Evolutionary conservation across 176 grass and related monocot species (phyloP), one percentile per base, ranked within the genome.

Genomic region (Triticum timopheevii): DNA sequence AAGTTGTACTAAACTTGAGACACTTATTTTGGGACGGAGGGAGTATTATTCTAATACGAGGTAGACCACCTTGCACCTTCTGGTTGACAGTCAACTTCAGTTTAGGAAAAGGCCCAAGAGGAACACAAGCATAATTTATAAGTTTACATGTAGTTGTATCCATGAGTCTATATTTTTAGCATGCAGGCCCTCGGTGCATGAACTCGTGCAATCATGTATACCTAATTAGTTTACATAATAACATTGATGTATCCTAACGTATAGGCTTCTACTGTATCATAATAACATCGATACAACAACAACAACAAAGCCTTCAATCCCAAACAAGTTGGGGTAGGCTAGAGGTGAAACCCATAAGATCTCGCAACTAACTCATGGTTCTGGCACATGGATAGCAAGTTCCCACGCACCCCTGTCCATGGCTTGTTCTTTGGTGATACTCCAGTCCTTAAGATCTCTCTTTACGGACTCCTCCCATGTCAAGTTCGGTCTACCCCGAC

Each of bases 91-190:
- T 56, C 44, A 69, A 82, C 65, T 82, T 54, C 56, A 22, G 56
- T 59, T n/a, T 76, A 58, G 28, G 16, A 70, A 49, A 69, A 35
- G 68, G 30, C 19, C 68, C 49, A 69, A 70, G 30, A 50, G 45
- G 28, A 69, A 36, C 45, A 70, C 44, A 10, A 58, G 31, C 67
- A 19, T 72, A 54, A 31, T 83, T 28, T 49, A 49, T 13, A 75
- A 75, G 72, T 44, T 39, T 59, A 22, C 65, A 80, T 65, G 78
- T 80, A n/a, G 10, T 70, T 83, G 22, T 22, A 83, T 73, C 8
- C 67, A 1, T 82, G 47, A 44, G 40, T 22, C 10, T 72, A 19
- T 54, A 54, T 58, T 69, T 39, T 3, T 15, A 52, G 42, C 19
- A 52, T 70, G 45, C 24, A 47, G 3, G 27, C 13, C 17, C 25